phyloP scores from a whole-genome alignment of 768 basidiomycete genomes.

The Lactifluus rugatus region DNA sequence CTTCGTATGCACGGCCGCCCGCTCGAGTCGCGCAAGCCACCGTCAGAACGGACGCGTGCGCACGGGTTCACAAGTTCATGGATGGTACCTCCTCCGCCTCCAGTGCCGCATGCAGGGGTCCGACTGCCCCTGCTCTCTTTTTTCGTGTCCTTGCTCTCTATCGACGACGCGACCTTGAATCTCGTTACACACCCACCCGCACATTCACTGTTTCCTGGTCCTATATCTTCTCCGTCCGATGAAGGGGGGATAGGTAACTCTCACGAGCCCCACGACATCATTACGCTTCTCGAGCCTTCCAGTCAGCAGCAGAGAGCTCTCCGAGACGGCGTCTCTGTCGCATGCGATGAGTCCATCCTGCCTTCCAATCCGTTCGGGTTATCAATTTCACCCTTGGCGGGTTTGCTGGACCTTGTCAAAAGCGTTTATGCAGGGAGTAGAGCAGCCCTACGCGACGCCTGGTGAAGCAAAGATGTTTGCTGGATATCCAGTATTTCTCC shows the following conservation, averaged over 20 bases:
- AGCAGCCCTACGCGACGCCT: not conserved
- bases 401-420: not conserved
- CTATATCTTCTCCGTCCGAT: not conserved
- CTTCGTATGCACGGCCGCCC: not conserved
- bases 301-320: not conserved
- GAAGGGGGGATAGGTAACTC: not conserved
- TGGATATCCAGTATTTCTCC: not conserved
- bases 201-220: constrained; percentile 2
- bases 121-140: not conserved
- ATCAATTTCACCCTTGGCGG: not conserved
- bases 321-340: not conserved
- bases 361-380: not conserved
- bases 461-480: not conserved
- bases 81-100: not conserved
- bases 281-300: not conserved
- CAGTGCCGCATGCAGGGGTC: not conserved
- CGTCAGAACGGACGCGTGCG: not conserved
- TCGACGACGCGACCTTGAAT: not conserved
- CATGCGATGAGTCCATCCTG: not conserved
- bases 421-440: not conserved
- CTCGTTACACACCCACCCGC: not conserved
- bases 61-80: not conserved
- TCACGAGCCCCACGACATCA: not conserved
- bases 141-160: not conserved
- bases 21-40: not conserved